Percentiles rank a stretch among this genome's conserved stretches.
Evolutionary conservation across 2,329 filamentous ascomycete species (phyloP).

Genomic region (Fusarium sororula): DNA sequence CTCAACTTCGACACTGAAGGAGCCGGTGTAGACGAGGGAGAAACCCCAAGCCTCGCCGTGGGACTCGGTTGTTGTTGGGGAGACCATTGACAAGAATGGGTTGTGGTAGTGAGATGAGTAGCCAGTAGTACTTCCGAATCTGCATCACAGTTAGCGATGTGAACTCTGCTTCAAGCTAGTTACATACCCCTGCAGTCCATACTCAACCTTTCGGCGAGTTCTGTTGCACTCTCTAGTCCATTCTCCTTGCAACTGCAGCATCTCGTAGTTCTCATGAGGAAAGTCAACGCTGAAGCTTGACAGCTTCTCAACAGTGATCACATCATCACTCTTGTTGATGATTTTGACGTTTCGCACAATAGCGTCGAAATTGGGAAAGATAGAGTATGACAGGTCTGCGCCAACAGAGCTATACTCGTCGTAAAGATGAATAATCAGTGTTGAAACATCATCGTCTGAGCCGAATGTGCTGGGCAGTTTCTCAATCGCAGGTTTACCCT

Average conservation of each 20-base stretch:
- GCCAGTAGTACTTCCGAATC: constrained; percentile 68
- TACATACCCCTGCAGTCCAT: constrained; percentile 62
- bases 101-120: constrained; percentile 73
- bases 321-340: constrained; percentile 64
- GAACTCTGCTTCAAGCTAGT: rapidly evolving
- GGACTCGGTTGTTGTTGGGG: constrained; percentile 66
- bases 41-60: constrained; percentile 72
- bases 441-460: constrained; percentile 63
- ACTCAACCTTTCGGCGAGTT: constrained; percentile 63
- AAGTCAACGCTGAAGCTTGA: constrained; percentile 70
- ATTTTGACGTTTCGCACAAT: constrained; percentile 69
- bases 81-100: constrained; percentile 67
- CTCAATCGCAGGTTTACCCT: constrained; percentile 65
- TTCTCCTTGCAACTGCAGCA: constrained; percentile 70
- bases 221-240: constrained; percentile 68
- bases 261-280: constrained; percentile 67
- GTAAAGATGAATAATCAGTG: constrained; percentile 65
- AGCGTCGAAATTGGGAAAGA: constrained; percentile 70
- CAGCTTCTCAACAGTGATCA: constrained; percentile 64
- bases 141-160: constrained; percentile 32
- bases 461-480: constrained; percentile 70
- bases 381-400: constrained; percentile 69
- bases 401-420: constrained; percentile 67
- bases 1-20: constrained; percentile 69
- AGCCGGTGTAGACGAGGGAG: constrained; percentile 71